These are phyloP conservation scores for Dryas octopetala DNA, from an alignment of 306 rosid genomes.

Conservation along the genomic window DNA sequence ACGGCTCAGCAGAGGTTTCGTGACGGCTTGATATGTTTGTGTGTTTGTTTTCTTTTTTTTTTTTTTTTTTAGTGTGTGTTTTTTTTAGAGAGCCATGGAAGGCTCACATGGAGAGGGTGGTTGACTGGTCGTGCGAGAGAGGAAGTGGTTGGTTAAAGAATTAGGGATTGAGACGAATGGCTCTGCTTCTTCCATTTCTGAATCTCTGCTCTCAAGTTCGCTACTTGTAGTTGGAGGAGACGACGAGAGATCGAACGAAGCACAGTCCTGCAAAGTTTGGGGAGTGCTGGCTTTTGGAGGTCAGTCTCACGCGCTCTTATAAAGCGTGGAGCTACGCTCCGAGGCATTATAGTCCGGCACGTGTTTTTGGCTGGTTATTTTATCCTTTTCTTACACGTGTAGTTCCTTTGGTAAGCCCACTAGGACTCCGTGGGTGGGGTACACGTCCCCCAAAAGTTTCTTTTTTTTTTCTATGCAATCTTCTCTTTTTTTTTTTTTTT, in stretches of 20 bases:
- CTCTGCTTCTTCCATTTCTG: slow-evolving; percentile 5
- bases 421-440: neutral
- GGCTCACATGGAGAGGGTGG: slow-evolving; percentile 4
- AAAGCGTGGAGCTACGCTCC: neutral
- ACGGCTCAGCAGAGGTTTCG: neutral
- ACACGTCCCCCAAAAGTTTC: neutral
- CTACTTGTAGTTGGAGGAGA: neutral
- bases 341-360: neutral
- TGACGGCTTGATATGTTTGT: neutral
- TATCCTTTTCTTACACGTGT: neutral
- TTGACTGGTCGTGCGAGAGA: slow-evolving; percentile 6
- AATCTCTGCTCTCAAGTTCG: neutral
- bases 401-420: neutral
- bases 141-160: neutral
- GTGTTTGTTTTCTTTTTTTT: neutral
- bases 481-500: neutral
- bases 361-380: neutral
- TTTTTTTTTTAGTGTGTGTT: too few species aligned
- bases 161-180: neutral
- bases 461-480: neutral
- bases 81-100: neutral
- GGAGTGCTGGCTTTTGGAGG: neutral
- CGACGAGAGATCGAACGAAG: neutral
- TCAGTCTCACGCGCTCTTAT: neutral
- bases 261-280: neutral